Evolutionary conservation across 768 basidiomycete genomes (phyloP).

Genomic region (Auricularia heimuer): DNA sequence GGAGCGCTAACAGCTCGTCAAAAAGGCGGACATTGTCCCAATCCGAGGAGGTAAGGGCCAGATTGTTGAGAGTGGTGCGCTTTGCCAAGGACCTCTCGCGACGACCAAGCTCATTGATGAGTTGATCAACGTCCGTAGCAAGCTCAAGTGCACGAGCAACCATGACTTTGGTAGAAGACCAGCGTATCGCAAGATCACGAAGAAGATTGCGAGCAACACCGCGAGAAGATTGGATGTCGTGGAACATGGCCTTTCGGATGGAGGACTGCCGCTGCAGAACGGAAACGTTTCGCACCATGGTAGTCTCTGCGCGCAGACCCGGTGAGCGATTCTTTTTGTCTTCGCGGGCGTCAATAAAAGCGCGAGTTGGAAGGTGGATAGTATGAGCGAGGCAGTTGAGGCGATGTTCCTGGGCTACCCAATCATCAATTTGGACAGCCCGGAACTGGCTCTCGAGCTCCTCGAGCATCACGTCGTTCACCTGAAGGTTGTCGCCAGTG

Average conservation of each 20-base stretch:
- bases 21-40: not conserved
- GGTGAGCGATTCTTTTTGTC: constrained; percentile 33
- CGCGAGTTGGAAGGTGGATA: constrained; percentile 28
- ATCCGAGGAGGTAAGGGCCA: not conserved
- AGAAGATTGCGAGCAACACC: constrained; percentile 11
- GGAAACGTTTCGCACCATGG: not conserved
- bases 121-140: not conserved
- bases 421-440: no score
- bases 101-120: not conserved
- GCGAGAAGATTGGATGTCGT: not conserved
- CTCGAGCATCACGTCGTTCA: no score
- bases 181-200: not conserved
- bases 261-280: not conserved
- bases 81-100: not conserved
- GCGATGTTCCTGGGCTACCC: no score
- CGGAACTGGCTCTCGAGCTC: no score
- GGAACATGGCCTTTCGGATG: not conserved
- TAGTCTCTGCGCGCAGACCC: not conserved
- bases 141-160: not conserved
- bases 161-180: not conserved
- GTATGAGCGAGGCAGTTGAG: constrained; percentile 28
- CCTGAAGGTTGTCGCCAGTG: no score
- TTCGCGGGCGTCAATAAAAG: constrained; percentile 31
- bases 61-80: not conserved
- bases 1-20: not conserved